A percentile compares a stretch with the other conserved stretches of the same genome.
These are phyloP conservation scores for Russula sp. DNA, from an alignment of 768 basidiomycete genomes.

Conservation along the genomic window DNA sequence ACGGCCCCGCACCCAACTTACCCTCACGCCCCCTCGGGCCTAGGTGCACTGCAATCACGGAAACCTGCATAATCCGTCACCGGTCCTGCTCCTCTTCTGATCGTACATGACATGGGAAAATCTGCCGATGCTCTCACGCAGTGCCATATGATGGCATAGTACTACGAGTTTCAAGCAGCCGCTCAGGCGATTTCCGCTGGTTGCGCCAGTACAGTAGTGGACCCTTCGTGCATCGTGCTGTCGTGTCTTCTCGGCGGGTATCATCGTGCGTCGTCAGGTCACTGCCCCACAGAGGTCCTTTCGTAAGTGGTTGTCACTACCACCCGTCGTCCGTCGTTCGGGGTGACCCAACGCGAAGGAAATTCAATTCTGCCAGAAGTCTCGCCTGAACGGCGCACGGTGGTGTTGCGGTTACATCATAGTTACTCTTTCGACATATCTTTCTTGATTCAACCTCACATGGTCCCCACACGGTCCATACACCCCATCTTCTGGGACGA, in stretches of 20 bases:
- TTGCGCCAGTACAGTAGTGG: neutral
- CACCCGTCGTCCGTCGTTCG: neutral
- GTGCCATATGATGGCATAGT: too few species aligned
- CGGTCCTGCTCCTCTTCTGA: neutral
- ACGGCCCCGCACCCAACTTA: too few species aligned
- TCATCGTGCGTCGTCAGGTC: neutral
- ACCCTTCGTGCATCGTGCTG: neutral
- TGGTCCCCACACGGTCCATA: too few species aligned
- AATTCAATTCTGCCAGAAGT: neutral
- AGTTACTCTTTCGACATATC: neutral
- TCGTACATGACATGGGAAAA: constrained; percentile 6
- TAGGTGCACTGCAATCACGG: neutral
- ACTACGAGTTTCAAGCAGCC: neutral
- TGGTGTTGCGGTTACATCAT: constrained; percentile 6
- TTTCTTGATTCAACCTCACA: neutral
- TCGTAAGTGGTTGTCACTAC: neutral
- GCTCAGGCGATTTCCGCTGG: neutral
- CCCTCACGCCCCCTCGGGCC: too few species aligned
- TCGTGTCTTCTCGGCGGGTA: neutral
- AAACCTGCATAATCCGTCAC: neutral
- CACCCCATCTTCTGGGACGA: neutral
- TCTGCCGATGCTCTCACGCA: neutral
- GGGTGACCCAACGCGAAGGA: neutral
- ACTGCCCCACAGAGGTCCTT: neutral
- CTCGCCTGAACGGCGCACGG: too few species aligned